Evolutionary conservation across 768 basidiomycete genomes (phyloP), one percentile per base, ranked within the genome.

Genomic region (Amanita molliuscula): DNA sequence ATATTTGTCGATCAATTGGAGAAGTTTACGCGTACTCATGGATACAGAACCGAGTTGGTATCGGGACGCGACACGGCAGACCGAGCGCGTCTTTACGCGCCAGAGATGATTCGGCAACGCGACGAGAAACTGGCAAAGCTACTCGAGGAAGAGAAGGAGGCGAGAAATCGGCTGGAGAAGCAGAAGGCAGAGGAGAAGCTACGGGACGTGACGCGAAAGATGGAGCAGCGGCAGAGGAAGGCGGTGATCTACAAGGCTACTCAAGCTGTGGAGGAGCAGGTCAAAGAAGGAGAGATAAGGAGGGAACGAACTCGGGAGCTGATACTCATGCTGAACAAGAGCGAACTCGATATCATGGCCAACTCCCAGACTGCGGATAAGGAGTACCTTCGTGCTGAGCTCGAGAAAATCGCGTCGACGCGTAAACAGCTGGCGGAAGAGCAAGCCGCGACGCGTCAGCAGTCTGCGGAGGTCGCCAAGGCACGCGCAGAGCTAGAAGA

Each of bases 341-440:
- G 49, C 42, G 37, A 50, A 15, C 49, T 43, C 21, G 49, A 50
- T 50, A 50, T 50, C 23, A 25, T 50, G 41, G 23, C 31, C 9
- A 33, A 16, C 29, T n/a, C 48, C 6, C 40, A 50, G 20, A 20
- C 21, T 28, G 41, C 26, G 13, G 33, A 50, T 35, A 25, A 43
- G 6, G 49, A 50, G 25, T 29, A 35, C 4, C 5, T 44, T 16
- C 42, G 49, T 25, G 41, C 44, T 20, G 49, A 50, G 26, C 29
- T 50, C 10, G 41, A 42, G 16, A 50, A 50, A 25, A n/a, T 50
- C 21, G 40, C 49, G 3, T 10, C 28, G 33, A 21, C 28, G 15
- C 40, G 41, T 9, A 34, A 34, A 34, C 41, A 34, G 33, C n/a
- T 50, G 13, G 29, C 20, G 6, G 29, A 43, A 21, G 49, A 50